A percentile compares a stretch with the other conserved stretches of the same genome.
These are phyloP conservation scores for Metarhizium guizhouense DNA, from an alignment of 2,329 filamentous ascomycete species.

Conservation along the genomic window DNA sequence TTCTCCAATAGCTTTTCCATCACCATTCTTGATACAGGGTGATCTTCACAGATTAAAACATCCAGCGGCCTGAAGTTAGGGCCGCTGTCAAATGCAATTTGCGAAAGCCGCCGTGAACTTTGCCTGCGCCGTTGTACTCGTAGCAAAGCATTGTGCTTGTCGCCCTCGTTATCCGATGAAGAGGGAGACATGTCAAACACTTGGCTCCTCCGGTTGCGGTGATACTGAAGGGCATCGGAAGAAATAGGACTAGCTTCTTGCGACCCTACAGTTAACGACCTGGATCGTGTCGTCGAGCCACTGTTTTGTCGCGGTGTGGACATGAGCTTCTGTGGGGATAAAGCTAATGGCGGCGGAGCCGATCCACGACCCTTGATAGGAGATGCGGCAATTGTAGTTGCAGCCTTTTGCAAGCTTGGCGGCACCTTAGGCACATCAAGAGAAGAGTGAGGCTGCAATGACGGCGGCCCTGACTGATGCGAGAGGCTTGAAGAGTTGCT, in stretches of 20 bases:
- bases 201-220: constrained; percentile 87
- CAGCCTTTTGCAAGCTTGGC: constrained; percentile 51
- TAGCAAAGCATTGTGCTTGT: constrained; percentile 80
- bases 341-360: constrained; percentile 40
- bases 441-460: constrained; percentile 60
- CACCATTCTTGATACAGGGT: constrained; percentile 93
- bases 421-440: constrained; percentile 62
- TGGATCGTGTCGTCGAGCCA: constrained; percentile 58
- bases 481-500: constrained; percentile 80
- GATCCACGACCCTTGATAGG: constrained; percentile 46
- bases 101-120: constrained; percentile 87
- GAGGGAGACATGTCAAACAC: constrained; percentile 95
- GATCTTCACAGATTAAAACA: constrained; percentile 93
- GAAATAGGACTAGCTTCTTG: constrained; percentile 77
- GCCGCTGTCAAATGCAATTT: constrained; percentile 75
- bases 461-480: constrained; percentile 57
- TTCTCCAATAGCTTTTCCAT: constrained; percentile 98
- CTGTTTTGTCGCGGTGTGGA: constrained; percentile 53
- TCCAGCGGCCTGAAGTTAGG: constrained; percentile 86
- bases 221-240: constrained; percentile 61
- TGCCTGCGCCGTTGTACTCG: constrained; percentile 91
- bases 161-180: constrained; percentile 93
- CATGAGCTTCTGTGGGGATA: constrained; percentile 55
- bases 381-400: constrained; percentile 44
- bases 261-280: constrained; percentile 89